Base-by-base conservation (phyloP, 176 grass and related monocot genomes). In the Calamus simplicifolius region DNA sequence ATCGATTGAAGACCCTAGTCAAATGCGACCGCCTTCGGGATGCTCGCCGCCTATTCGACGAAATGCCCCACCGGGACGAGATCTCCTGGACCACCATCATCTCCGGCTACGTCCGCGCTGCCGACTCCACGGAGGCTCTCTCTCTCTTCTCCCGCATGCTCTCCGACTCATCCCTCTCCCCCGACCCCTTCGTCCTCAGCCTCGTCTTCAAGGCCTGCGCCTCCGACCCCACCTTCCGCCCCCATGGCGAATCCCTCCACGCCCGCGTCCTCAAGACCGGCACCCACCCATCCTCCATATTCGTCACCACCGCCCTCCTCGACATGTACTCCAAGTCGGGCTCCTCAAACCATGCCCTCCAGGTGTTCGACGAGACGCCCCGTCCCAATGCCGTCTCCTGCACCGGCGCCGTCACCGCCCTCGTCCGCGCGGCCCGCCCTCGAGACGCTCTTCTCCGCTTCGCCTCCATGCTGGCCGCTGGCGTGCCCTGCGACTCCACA, bases 291-390 rank as follows among this genome's bases (percentile, higher is more conserved):
- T 51, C 38, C 16, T 82, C 82, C 15, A 67, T 90, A 15, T 85
- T 79, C 62, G 78, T 75, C 3, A 56, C 66, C 60, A 90, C 86
- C 0, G 66, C 67, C 19, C 68, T 90, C 8, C 71, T 80, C 0
- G 70, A 85, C 58, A 77, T 71, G 27, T 90, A 79, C 58, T 80
- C 81, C 52, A 90, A 85, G 56, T 48, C 50, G 4, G 79, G 87
- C 7, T 5, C 29, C 19, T 54, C 69, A 15, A 16, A 12, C 0
- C 19, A 31, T 25, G 75, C 71, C 38, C 62, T 82, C 14, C 61
- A 48, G 25, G 18, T 79, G 68, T 73, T 90, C 64, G 79, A 86
- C 25, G 71, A 86, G 67, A 90, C 63, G 72, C 71, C 73, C 16
- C 4, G 4, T 4, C 72, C 63, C 57, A 85, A 79, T 43, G 82